Evolutionary conservation across 1,139 yeast genomes (phyloP).

Genomic region (Spathaspora sp.): DNA sequence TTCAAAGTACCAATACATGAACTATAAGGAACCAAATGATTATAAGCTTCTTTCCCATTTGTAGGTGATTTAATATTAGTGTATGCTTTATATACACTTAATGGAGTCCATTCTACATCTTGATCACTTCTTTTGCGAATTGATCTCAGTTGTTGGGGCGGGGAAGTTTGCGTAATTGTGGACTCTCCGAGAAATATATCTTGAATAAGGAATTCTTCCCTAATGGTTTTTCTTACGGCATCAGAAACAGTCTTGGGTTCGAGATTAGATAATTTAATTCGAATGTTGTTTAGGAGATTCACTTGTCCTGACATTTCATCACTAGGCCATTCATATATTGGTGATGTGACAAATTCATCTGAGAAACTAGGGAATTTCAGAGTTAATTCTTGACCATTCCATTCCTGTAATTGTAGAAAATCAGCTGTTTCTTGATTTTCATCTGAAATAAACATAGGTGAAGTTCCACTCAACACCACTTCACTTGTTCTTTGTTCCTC

Average conservation of each 20-base stretch:
- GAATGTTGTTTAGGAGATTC: constrained; percentile 11
- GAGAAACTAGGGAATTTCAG: not conserved
- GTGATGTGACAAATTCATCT: constrained; percentile 13
- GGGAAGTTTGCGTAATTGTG: not conserved
- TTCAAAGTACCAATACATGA: constrained; percentile 17
- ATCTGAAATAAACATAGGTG: constrained; percentile 4
- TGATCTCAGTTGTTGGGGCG: constrained; percentile 12
- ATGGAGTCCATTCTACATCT: constrained; percentile 33
- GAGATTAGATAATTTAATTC: constrained; percentile 12
- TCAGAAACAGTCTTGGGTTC: constrained; percentile 16
- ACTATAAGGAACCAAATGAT: constrained; percentile 16
- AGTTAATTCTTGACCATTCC: constrained; percentile 1
- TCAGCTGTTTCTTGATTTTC: constrained; percentile 4
- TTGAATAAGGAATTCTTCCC: constrained; percentile 18
- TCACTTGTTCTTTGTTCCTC: not conserved
- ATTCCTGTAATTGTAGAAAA: constrained; percentile 5
- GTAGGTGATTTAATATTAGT: constrained; percentile 30
- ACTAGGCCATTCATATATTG: constrained; percentile 17
- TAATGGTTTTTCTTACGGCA: constrained; percentile 19
- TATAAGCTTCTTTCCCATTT: constrained; percentile 21
- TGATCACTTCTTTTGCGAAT: constrained; percentile 22
- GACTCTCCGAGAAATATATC: constrained; percentile 13
- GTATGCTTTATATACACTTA: constrained; percentile 36
- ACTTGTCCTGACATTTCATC: constrained; percentile 13
- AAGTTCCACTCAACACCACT: not conserved